A percentile compares a stretch with the other conserved stretches of the same genome.
phyloP scores from a whole-genome alignment of 176 grass and related monocot genomes.

The Rhynchospora tenuis region DNA sequence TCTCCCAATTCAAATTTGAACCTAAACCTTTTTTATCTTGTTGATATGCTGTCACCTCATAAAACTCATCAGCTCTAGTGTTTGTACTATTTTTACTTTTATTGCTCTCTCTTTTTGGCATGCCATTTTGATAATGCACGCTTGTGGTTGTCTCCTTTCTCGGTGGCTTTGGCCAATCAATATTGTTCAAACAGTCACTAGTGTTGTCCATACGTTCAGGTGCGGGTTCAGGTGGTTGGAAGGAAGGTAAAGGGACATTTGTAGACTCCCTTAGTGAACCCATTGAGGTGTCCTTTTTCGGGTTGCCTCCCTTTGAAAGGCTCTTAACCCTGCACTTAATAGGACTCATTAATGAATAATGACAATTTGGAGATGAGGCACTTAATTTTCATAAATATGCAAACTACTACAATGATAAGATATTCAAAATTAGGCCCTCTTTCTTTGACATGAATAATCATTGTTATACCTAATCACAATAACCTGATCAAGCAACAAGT shows the following conservation, averaged over 20 bases:
- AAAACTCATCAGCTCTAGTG: slow-evolving; percentile 41
- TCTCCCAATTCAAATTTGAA: slow-evolving; percentile 12
- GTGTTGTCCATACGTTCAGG: slow-evolving; percentile 48
- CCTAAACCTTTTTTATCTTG: slow-evolving; percentile 26
- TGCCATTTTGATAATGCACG: slow-evolving; percentile 26
- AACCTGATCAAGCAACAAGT: not conserved
- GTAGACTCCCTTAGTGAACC: slow-evolving; percentile 55
- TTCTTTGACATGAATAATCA: not conserved
- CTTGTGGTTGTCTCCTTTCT: slow-evolving; percentile 3
- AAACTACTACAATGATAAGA: not conserved
- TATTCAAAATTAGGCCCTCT: not conserved
- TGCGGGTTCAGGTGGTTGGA: slow-evolving; percentile 33
- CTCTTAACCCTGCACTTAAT: slow-evolving; percentile 80
- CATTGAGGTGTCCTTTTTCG: slow-evolving; percentile 61
- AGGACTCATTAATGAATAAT: slow-evolving; percentile 12
- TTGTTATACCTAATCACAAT: not conserved
- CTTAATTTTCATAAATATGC: not conserved
- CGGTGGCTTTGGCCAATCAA: slow-evolving; percentile 62
- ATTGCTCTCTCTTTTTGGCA: slow-evolving; percentile 34
- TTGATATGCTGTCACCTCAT: slow-evolving; percentile 41
- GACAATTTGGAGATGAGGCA: not conserved
- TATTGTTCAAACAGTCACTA: slow-evolving; percentile 42
- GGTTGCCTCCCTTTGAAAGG: slow-evolving; percentile 71
- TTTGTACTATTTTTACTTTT: slow-evolving; percentile 26
- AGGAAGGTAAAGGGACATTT: slow-evolving; percentile 44